phyloP scores from a whole-genome alignment of 2,329 filamentous ascomycete species.

The Knoxdaviesia proteae region DNA sequence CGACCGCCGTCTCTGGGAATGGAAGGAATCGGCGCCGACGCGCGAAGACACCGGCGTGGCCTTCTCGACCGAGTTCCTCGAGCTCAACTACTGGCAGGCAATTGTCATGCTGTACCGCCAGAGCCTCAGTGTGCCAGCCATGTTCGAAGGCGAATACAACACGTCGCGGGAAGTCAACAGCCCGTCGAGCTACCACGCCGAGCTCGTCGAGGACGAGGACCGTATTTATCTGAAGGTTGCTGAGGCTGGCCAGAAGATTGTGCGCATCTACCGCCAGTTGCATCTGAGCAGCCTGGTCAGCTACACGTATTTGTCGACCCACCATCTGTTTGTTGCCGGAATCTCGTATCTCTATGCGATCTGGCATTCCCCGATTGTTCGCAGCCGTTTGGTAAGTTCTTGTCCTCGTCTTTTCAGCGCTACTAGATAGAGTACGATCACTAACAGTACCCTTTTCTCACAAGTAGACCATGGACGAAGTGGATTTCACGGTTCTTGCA shows the following conservation, averaged over 20 bases:
- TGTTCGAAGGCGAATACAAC: constrained; percentile 61
- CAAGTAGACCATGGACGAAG: constrained; percentile 65
- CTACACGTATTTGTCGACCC: constrained; percentile 87
- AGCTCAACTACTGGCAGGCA: constrained; percentile 95
- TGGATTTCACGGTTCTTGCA: constrained; percentile 89
- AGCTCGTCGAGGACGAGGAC: constrained; percentile 65
- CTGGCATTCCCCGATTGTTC: constrained; percentile 82
- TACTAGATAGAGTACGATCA: not conserved
- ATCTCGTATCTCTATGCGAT: constrained; percentile 93
- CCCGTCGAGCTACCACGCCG: constrained; percentile 38
- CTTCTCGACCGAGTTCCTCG: constrained; percentile 76
- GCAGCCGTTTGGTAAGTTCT: constrained; percentile 59
- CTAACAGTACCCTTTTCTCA: constrained; percentile 2
- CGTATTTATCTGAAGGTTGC: constrained; percentile 86
- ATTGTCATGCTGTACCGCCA: constrained; percentile 92
- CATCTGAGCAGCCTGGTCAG: constrained; percentile 80
- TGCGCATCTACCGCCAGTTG: constrained; percentile 76
- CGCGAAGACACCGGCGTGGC: constrained; percentile 65
- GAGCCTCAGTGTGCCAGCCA: constrained; percentile 65
- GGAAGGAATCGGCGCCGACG: constrained; percentile 67
- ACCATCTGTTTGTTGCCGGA: constrained; percentile 93
- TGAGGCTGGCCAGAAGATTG: constrained; percentile 79
- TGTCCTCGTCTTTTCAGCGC: not conserved
- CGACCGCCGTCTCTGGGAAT: constrained; percentile 61
- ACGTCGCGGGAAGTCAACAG: constrained; percentile 43